These are phyloP conservation scores for Senecio squalidus DNA, from an alignment of 140 eudicot species.

Conservation along the genomic window DNA sequence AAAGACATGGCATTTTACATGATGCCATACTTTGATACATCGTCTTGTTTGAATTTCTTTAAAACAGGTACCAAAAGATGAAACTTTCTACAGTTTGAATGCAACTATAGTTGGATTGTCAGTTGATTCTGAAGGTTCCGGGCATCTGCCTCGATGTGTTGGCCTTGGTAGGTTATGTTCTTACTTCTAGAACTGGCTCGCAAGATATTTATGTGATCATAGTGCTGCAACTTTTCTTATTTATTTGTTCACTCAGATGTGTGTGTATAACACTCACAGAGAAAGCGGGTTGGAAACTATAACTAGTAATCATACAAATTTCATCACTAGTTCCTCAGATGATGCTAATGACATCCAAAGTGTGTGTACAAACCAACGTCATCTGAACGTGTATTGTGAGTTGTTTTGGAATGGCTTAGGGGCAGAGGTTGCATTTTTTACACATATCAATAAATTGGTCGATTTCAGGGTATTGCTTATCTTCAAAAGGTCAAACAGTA, in stretches of 20 bases:
- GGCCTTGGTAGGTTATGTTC: constrained; percentile 69
- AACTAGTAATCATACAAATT: not conserved
- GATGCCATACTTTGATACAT: not conserved
- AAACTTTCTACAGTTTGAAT: constrained; percentile 80
- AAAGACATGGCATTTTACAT: too few species aligned
- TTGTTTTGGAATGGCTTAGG: not conserved
- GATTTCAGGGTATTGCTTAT: too few species aligned
- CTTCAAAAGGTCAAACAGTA: too few species aligned
- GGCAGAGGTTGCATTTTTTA: too few species aligned
- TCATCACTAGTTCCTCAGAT: not conserved
- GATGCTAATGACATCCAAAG: not conserved
- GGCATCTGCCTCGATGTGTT: constrained; percentile 61
- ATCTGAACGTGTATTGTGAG: not conserved
- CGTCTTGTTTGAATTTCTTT: constrained; percentile 2
- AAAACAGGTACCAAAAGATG: constrained; percentile 61
- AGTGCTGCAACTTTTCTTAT: not conserved
- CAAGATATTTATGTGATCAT: constrained; percentile 1
- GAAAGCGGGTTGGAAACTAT: not conserved
- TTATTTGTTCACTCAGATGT: not conserved
- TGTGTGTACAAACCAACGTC: too few species aligned
- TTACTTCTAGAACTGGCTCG: not conserved
- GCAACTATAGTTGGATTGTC: constrained; percentile 90
- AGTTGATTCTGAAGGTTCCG: constrained; percentile 49
- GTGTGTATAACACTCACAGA: not conserved
- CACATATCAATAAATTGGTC: too few species aligned